Base-by-base conservation (phyloP, 345 rosid species). In the Citrus unshiu region DNA sequence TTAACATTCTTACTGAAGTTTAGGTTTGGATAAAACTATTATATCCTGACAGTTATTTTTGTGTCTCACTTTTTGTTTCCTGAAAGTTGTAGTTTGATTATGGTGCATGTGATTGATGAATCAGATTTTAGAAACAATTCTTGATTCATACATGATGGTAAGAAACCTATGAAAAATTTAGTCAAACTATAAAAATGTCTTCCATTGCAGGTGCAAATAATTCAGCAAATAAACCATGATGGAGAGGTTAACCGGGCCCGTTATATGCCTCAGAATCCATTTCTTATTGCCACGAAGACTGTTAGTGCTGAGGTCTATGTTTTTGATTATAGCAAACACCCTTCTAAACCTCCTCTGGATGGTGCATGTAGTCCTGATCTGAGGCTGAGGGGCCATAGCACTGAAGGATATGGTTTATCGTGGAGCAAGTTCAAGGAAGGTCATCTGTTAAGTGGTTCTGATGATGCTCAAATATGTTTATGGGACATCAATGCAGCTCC, bases 201-300 rank as follows among this genome's bases (percentile, higher is more conserved):
- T 6, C 9, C 67, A 12, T 66, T 24, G 66, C 74, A 94, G 97
- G 97, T 94, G 16, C 99, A 97, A 90, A 91, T 97, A 63, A 92
- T 94, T 70, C 99, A 97, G 89, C 98, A 97, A 80, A 97, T 97
- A 35, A 92, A 94, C 80, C 99, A 97, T 76, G 98, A 97, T 5
- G 98, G 99, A 27, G 99, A 97, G 84, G 98, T 97, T n/a, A 97
- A 94, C 30, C 83, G 98, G 65, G 99, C 99, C 75, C 97, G 98
- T 9, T 94, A 94, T 81, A 97, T 94, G 98, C 98, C 98, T 1
- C 99, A 94, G 71, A 94, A 94, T 81, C 88, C 98, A 19, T 97
- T 97, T 39, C 80, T 93, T 18, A 92, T 97, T 74, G 98, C 99
- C 37, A 97, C 98, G 66, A 97, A 94, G 90, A 97, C 98, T 9